Evolutionary conservation across 2,329 filamentous ascomycete species (phyloP), one percentile per base, ranked within the genome.

Genomic region (Apiospora malaysiana): DNA sequence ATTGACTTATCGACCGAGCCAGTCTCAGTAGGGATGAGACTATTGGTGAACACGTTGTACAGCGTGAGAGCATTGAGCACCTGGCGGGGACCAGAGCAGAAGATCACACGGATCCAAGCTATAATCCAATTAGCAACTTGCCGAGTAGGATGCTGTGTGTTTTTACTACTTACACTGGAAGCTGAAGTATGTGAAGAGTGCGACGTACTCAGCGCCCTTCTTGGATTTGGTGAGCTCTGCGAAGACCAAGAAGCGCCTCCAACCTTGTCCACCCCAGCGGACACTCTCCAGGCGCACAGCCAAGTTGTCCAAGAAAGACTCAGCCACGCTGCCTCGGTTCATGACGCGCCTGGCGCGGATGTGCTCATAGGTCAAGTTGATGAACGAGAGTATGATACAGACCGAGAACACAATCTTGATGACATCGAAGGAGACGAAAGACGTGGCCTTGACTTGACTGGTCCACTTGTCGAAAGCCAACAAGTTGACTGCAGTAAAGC

Each of bases 341-440:
- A 98, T 97, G 68, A 97, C 93, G 65, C 92, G 90, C 72, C 92
- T 83, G 37, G 95, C 94, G 69, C 93, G 90, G 66, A 97, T 79
- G 84, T 93, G 94, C 81, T 97, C 93, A 77, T 92, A 96, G 21
- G 84, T 86, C 40, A 97, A 87, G 75, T 98, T 93, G 74, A 94
- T 84, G 80, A 95, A 95, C 12, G 95, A 98, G 46, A 96, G 86
- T 74, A 98, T 92, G 79, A 99, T 98, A 80, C 95, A 97, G 70
- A 90, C 89, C 40, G 94, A 92, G 80, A 98, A 99, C 80, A 99
- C 95, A 94, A 95, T 98, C 83, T 96, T 97, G 16, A 94, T 93
- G 69, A 95, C 88, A 67, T 89, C 84, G 78, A 97, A 90, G 4
- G 91, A 88, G 74, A 98, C 92, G n/a, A 83, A 73, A 70, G 81